phyloP scores from a whole-genome alignment of 139 green algal genomes.

The Astrephomene gubernaculifera region DNA sequence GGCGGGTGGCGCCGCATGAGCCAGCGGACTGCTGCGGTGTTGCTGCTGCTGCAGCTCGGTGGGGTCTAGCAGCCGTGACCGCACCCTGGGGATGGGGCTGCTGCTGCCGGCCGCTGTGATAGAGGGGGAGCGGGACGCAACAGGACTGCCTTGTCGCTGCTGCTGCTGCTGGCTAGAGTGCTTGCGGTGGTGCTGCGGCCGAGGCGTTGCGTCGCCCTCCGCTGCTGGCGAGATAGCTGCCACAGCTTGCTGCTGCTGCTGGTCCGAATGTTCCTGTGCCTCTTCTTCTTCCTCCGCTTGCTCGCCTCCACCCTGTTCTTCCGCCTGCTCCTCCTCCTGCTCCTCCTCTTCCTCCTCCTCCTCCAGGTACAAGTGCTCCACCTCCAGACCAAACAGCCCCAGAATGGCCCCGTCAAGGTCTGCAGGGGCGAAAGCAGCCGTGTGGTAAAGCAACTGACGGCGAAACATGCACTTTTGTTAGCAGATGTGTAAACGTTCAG shows the following conservation, averaged over 20 bases:
- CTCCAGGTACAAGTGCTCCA: constrained; percentile 45
- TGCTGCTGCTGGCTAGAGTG: neutral
- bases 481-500: too few species aligned
- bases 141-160: too few species aligned
- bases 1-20: too few species aligned
- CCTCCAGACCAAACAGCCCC: constrained; percentile 37
- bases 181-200: neutral
- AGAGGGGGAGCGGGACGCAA: too few species aligned
- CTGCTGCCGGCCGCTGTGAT: too few species aligned
- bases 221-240: constrained; percentile 7
- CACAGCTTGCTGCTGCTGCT: neutral
- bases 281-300: neutral
- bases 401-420: constrained; percentile 18
- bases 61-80: too few species aligned
- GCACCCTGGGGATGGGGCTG: too few species aligned
- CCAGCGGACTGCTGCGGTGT: too few species aligned
- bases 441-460: neutral
- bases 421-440: neutral
- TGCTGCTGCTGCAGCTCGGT: too few species aligned
- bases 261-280: neutral
- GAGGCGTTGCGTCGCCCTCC: too few species aligned
- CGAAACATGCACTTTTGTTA: too few species aligned
- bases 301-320: neutral
- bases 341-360: constrained; percentile 17
- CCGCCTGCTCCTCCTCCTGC: neutral